A percentile compares a stretch with the other conserved stretches of the same genome.
Conservation (phyloP, 352 stramenopile species). For the Globisporangium acanthophoron region DNA sequence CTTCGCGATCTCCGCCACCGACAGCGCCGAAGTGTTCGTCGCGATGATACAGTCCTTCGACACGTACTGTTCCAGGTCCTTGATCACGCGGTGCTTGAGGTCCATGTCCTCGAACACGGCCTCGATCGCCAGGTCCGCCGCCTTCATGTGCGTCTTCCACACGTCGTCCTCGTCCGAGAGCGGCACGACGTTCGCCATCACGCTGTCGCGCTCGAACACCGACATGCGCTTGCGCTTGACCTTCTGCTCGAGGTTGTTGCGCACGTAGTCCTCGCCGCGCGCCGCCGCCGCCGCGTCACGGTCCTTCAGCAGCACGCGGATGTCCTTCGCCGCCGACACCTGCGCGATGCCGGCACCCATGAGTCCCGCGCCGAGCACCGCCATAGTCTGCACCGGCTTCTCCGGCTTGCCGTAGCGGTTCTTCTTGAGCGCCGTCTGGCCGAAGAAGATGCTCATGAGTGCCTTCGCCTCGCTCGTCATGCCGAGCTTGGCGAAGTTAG, state of each 20-base stretch:
- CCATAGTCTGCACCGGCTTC: constrained; percentile 90
- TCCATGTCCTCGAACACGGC: constrained; percentile 97
- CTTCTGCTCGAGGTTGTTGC: constrained; percentile 94
- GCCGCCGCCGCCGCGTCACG: constrained; percentile 81
- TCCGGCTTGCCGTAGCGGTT: constrained; percentile 90
- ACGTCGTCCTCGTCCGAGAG: constrained; percentile 91
- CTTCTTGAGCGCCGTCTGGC: constrained; percentile 97
- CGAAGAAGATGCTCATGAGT: constrained; percentile 98
- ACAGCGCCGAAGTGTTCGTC: constrained; percentile 97
- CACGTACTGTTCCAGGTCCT: constrained; percentile 91
- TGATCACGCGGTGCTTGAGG: constrained; percentile 96
- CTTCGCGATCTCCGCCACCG: constrained; percentile 93
- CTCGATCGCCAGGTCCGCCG: constrained; percentile 97
- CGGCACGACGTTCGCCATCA: constrained; percentile 90
- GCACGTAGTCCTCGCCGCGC: constrained; percentile 91
- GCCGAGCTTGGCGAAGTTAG: constrained; percentile 95
- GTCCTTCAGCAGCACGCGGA: constrained; percentile 96
- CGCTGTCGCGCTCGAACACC: constrained; percentile 82
- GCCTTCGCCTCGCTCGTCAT: constrained; percentile 93
- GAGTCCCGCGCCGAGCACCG: constrained; percentile 95
- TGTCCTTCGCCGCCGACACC: constrained; percentile 93
- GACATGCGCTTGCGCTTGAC: constrained; percentile 94
- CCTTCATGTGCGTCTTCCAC: constrained; percentile 90
- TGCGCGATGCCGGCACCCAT: constrained; percentile 98
- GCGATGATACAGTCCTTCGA: constrained; percentile 94